Percentiles rank a stretch among this genome's conserved stretches.
These are phyloP conservation scores for Gossypium anomalum DNA, from an alignment of 345 rosid species.

Conservation along the genomic window DNA sequence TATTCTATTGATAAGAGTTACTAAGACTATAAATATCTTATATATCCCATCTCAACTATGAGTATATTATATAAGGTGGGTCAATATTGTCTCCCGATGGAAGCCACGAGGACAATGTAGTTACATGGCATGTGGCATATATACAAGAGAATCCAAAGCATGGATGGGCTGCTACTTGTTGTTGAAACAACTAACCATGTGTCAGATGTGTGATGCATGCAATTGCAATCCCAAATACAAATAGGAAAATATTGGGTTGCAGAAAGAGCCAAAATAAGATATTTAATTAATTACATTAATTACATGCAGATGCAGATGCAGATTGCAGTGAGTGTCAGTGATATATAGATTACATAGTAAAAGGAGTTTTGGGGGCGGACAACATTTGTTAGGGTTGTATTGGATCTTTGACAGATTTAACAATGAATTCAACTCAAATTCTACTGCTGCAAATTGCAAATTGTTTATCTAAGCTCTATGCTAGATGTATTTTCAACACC, in stretches of 20 bases:
- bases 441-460: too few species aligned
- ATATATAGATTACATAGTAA: not conserved
- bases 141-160: conserved; percentile 6
- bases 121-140: not conserved
- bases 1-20: too few species aligned
- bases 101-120: not conserved
- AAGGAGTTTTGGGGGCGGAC: not conserved
- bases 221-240: not conserved
- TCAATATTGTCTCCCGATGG: not conserved
- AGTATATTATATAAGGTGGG: not conserved
- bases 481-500: too few species aligned
- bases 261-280: not conserved
- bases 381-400: not conserved
- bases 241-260: not conserved
- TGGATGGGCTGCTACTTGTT: conserved; percentile 6
- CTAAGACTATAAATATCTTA: too few species aligned
- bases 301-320: not conserved
- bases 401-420: not conserved
- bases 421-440: too few species aligned
- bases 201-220: conserved; percentile 1
- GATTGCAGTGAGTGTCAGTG: not conserved
- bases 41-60: too few species aligned
- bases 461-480: not conserved
- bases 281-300: not conserved
- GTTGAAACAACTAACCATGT: not conserved